These are phyloP conservation scores for Entomophthora muscae DNA, from an alignment of 371 early-diverging fungal genomes.

Conservation along the genomic window DNA sequence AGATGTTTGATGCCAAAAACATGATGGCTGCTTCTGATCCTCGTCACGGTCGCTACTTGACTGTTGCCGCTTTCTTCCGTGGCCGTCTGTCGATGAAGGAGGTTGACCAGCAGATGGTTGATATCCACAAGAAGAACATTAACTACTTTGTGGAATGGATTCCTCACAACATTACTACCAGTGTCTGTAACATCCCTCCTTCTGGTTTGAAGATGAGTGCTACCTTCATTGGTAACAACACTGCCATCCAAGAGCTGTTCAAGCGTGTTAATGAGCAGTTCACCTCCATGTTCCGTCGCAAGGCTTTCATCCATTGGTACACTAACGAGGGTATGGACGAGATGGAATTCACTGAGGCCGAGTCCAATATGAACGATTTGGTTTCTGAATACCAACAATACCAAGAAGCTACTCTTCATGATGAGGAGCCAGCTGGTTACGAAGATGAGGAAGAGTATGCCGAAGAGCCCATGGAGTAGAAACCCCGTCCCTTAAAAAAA, in stretches of 20 bases:
- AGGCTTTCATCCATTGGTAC: slow-evolving; percentile 97
- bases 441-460: slow-evolving; percentile 40
- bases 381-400: slow-evolving; percentile 98
- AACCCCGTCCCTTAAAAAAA: no score
- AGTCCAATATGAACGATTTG: slow-evolving; percentile 91
- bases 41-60: no score
- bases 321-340: slow-evolving; percentile 97
- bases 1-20: no score
- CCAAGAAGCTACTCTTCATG: slow-evolving; percentile 77
- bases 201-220: slow-evolving; percentile 97
- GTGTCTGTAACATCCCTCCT: slow-evolving; percentile 96
- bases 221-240: slow-evolving; percentile 98
- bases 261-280: slow-evolving; percentile 95
- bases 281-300: slow-evolving; percentile 85
- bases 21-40: no score
- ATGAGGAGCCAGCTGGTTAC: slow-evolving; percentile 38
- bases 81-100: slow-evolving; percentile 97
- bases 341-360: slow-evolving; percentile 90
- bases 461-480: no score
- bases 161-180: slow-evolving; percentile 97
- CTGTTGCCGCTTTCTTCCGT: no score
- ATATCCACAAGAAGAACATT: slow-evolving; percentile 87
- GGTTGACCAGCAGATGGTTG: slow-evolving; percentile 98
- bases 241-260: slow-evolving; percentile 97
- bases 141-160: slow-evolving; percentile 99